A percentile compares a stretch with the other conserved stretches of the same genome.
phyloP scores from a whole-genome alignment of 495 filamentous ascomycete species.

The Podospora sp. region DNA sequence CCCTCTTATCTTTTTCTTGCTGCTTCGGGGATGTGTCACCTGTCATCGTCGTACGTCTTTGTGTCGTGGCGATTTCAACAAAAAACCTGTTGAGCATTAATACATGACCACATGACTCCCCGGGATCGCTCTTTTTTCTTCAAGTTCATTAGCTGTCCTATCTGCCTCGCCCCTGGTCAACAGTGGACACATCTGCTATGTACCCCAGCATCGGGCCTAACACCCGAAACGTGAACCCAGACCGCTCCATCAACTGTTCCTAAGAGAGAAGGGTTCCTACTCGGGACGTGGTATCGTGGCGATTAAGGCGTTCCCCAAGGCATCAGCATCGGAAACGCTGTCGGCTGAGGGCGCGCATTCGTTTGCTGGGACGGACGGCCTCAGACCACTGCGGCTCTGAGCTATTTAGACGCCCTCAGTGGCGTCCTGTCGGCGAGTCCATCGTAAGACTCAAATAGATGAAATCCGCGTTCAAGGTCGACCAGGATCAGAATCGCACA shows the following conservation, averaged over 20 bases:
- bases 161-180: constrained; percentile 6
- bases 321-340: constrained; percentile 7
- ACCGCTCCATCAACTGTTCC: background rate
- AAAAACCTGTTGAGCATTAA: constrained; percentile 9
- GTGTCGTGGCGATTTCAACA: constrained; percentile 7
- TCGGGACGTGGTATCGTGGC: background rate
- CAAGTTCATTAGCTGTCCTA: constrained; percentile 9
- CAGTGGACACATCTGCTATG: constrained; percentile 6
- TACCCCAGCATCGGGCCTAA: constrained; percentile 5
- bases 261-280: background rate
- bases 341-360: background rate
- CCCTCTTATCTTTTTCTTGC: constrained; percentile 6
- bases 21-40: constrained; percentile 10
- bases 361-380: background rate
- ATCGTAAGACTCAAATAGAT: background rate
- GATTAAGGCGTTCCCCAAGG: background rate
- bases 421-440: background rate
- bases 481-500: constrained; percentile 4
- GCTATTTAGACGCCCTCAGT: background rate
- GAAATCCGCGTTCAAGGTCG: constrained; percentile 1
- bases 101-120: constrained; percentile 10
- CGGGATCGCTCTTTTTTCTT: constrained; percentile 7
- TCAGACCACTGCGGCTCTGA: background rate
- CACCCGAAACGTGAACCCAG: background rate
- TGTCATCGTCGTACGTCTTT: constrained; percentile 5